phyloP scores from a whole-genome alignment of 2,329 filamentous ascomycete species.

The Penicillium italicum region DNA sequence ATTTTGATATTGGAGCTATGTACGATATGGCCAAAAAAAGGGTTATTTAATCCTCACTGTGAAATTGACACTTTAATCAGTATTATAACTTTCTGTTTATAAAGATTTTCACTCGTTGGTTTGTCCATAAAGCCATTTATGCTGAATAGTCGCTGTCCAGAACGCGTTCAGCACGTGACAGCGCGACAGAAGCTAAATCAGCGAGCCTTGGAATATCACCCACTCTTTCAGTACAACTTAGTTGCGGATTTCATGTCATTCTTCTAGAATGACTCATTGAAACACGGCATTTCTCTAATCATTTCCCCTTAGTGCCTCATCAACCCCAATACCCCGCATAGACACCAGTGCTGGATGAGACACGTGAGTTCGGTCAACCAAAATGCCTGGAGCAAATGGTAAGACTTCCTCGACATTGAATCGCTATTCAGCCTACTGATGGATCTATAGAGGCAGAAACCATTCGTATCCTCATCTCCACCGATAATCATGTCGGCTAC shows the following conservation, averaged over 20 bases:
- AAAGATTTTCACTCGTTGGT: background rate
- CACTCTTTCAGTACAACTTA: background rate
- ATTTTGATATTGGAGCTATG: too few species aligned
- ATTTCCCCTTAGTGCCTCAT: background rate
- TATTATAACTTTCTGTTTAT: background rate
- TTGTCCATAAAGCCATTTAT: background rate
- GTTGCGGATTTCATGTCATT: background rate
- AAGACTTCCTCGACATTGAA: conserved; percentile 2
- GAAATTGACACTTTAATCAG: background rate
- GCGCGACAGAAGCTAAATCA: background rate
- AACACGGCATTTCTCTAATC: background rate
- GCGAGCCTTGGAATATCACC: background rate
- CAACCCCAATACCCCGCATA: background rate
- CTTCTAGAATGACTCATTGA: background rate
- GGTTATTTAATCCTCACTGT: background rate
- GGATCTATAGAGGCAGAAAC: conserved; percentile 62
- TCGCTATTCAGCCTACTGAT: conserved; percentile 4
- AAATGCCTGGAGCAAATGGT: conserved; percentile 31
- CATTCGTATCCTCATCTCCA: conserved; percentile 89
- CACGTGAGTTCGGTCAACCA: background rate
- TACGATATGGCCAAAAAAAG: background rate
- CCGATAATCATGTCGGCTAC: conserved; percentile 97
- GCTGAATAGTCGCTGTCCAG: background rate
- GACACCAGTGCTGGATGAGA: background rate
- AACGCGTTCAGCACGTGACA: conserved; percentile 5